Percentiles rank a stretch among this genome's conserved stretches.
Conservation (phyloP, 768 basidiomycete species). For the Boletus vinaceobasis region DNA sequence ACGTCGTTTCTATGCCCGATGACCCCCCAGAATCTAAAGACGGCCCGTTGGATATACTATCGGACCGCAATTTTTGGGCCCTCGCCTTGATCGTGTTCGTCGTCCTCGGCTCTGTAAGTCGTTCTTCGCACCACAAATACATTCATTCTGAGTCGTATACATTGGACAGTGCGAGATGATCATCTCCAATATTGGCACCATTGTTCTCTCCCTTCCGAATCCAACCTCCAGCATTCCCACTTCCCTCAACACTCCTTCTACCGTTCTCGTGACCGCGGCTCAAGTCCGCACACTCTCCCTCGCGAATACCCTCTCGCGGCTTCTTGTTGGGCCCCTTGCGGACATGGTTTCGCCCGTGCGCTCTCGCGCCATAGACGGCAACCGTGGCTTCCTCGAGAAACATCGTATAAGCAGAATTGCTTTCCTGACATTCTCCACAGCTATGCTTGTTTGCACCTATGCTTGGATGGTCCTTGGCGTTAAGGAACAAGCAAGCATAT, state of each 20-base stretch:
- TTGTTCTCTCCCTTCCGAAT: constrained; percentile 60
- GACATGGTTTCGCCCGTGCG: constrained; percentile 68
- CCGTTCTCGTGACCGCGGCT: constrained; percentile 43
- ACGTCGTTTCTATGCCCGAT: constrained; percentile 23
- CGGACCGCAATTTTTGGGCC: constrained; percentile 61
- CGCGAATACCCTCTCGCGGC: constrained; percentile 68
- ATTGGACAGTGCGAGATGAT: constrained; percentile 68
- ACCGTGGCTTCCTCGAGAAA: constrained; percentile 38
- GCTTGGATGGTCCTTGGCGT: constrained; percentile 52
- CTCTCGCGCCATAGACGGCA: constrained; percentile 31
- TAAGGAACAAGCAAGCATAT: constrained; percentile 50
- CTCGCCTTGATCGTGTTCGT: constrained; percentile 50
- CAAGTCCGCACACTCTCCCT: constrained; percentile 72
- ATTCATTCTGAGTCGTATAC: background rate
- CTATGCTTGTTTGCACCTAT: constrained; percentile 50
- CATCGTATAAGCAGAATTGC: constrained; percentile 58
- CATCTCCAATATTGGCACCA: constrained; percentile 77
- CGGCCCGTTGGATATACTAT: constrained; percentile 43
- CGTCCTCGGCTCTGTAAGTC: constrained; percentile 67
- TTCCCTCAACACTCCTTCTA: constrained; percentile 17
- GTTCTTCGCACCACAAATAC: no score
- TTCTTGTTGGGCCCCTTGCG: constrained; percentile 65
- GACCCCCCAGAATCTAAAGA: constrained; percentile 18
- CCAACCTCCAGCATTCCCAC: constrained; percentile 8
- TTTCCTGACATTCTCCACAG: constrained; percentile 52